A percentile compares a stretch with the other conserved stretches of the same genome.
Evolutionary conservation across 805 yeast genomes (phyloP).

Genomic region (Yarrowia porcina): DNA sequence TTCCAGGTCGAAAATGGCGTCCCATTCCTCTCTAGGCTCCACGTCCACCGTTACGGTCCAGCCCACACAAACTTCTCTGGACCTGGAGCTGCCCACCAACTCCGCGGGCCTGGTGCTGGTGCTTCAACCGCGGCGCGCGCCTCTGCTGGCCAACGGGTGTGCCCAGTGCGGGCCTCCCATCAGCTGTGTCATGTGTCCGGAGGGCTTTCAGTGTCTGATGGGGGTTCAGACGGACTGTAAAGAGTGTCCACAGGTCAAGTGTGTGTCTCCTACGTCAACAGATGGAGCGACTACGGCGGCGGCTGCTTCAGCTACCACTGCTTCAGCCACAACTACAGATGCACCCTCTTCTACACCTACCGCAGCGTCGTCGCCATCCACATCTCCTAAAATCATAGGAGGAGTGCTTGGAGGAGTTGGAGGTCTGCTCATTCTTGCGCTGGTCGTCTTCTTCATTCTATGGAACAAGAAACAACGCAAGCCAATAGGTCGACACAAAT

Average conservation of each 20-base stretch:
- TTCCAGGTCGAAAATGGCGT: too few relatives aligned
- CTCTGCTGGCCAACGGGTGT: not conserved
- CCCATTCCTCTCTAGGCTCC: too few relatives aligned
- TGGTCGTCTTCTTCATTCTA: not conserved
- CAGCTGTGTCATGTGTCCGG: not conserved
- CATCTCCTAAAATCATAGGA: not conserved
- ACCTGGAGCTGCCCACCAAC: not conserved
- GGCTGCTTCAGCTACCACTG: too few relatives aligned
- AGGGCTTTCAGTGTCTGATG: not conserved
- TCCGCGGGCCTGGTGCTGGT: not conserved
- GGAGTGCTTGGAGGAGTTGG: slow-evolving; percentile 2
- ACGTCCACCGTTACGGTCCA: not conserved
- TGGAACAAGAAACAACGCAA: not conserved
- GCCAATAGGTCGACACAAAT: too few relatives aligned
- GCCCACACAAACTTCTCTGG: not conserved
- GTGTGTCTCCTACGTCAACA: too few relatives aligned
- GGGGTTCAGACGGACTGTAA: not conserved
- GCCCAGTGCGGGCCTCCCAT: not conserved
- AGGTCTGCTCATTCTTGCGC: not conserved
- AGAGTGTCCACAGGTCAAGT: not conserved
- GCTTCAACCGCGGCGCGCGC: not conserved
- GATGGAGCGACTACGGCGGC: too few relatives aligned
- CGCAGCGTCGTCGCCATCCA: not conserved
- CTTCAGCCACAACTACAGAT: not conserved
- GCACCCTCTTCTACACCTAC: not conserved